Base-by-base conservation (phyloP, 345 rosid genomes). In the Erysimum cheiranthoides region DNA sequence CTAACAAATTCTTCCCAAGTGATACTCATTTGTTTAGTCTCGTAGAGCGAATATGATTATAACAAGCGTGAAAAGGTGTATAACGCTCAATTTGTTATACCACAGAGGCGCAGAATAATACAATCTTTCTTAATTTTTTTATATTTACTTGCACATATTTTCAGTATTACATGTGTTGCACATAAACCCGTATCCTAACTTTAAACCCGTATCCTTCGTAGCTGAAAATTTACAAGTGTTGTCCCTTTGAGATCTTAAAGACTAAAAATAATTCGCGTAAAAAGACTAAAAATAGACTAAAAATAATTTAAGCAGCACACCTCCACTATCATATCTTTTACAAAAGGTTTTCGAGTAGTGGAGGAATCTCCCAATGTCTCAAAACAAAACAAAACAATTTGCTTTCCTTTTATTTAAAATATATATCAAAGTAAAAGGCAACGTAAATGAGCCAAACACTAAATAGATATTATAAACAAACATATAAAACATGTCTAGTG, bases 341-440 rank as follows among this genome's bases (percentile, higher is more conserved):
- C 14, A 54, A 70, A 77, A 56, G 53, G 38, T 21, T 53, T 68
- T 63, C 14, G 10, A 70, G 61, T 70, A 64, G 76, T 77, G 80
- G 80, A 77, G 72, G 80, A 77, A 70, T 77, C 80, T 77, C 56
- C 71, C 42, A 70, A 70, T 71, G 54, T 57, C 52, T 70, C 71
- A 45, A 70, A 70, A 63, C 66, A 64, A 77, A 77, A 77, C 71
- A 63, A 70, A 77, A 77, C 65, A 45, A 63, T 25, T 77, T 70
- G 34, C 70, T 76, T 70, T 76, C 34, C 50, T 17, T 45, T 76
- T 9, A 13, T 35, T 13, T 27, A 13, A 45, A 61, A 53, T 47
- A 13, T 25, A 61, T 13, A 35, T 63, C 60, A 62, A 42, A 62
- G 70, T 62, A 54, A 76, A 57, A 70, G 21, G 45, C 43, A 77